Evolutionary conservation across 2,329 filamentous ascomycete species (phyloP).

Genomic region (Grosmannia huntii): DNA sequence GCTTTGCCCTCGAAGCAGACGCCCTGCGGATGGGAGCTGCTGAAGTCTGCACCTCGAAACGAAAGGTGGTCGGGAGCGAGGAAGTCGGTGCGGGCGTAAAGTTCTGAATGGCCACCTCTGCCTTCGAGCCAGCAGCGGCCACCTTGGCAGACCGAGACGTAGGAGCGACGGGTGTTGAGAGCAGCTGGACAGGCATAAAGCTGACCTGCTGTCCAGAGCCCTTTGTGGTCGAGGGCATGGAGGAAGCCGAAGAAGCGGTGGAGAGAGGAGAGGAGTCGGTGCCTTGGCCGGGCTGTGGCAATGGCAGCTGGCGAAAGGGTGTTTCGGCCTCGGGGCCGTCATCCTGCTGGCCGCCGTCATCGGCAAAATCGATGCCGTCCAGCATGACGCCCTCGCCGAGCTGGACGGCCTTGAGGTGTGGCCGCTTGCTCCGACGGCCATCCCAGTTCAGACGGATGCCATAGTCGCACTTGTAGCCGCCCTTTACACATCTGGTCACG

Average conservation of each 20-base stretch:
- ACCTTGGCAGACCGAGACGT: neutral
- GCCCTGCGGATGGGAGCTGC: neutral
- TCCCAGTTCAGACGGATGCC: conserved; percentile 74
- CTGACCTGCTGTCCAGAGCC: neutral
- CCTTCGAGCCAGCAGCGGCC: neutral
- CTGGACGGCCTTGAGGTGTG: conserved; percentile 22
- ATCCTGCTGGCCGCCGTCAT: neutral
- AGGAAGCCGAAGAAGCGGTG: neutral
- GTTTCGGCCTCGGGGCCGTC: neutral
- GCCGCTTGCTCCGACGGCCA: conserved; percentile 50
- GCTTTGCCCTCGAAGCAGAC: neutral
- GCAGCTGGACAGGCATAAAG: conserved; percentile 5
- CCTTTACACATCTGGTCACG: conserved; percentile 44
- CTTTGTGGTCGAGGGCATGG: neutral
- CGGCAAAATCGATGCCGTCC: neutral
- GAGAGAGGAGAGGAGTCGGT: conserved; percentile 4
- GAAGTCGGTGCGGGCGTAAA: neutral
- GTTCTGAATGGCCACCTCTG: neutral
- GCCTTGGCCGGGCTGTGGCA: conserved; percentile 2
- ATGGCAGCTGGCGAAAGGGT: neutral
- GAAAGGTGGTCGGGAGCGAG: neutral
- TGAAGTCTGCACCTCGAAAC: conserved; percentile 1
- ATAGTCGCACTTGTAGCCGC: conserved; percentile 66
- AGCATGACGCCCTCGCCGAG: conserved; percentile 4
- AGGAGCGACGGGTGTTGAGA: neutral